Evolutionary conservation across 176 grass and related monocot species (phyloP).

Genomic region (Paspalum notatum): DNA sequence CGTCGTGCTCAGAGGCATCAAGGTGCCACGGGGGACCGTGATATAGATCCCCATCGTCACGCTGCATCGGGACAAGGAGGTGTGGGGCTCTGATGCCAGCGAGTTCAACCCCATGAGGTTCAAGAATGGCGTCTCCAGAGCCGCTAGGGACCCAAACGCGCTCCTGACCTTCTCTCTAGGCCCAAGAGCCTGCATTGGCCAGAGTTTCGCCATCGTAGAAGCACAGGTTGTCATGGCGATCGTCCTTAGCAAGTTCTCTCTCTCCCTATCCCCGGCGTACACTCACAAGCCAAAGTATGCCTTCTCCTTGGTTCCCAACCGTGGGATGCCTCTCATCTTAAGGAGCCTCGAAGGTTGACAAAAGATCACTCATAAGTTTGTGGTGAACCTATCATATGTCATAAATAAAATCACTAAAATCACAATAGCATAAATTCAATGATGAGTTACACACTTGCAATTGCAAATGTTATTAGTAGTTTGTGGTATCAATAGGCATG

Average conservation of each 20-base stretch:
- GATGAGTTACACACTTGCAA: no score
- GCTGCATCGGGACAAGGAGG: background rate
- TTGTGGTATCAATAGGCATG: no score
- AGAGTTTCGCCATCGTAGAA: slow-evolving; percentile 58
- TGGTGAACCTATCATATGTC: background rate
- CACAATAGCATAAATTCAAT: no score
- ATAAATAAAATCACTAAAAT: no score
- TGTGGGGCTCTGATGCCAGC: slow-evolving; percentile 60
- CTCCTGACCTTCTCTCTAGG: slow-evolving; percentile 51
- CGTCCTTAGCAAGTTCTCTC: slow-evolving; percentile 55
- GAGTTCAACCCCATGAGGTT: slow-evolving; percentile 68
- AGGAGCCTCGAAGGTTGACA: background rate
- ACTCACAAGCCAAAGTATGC: slow-evolving; percentile 46
- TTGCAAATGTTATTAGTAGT: no score
- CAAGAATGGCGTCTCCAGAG: slow-evolving; percentile 22
- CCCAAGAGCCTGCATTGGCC: slow-evolving; percentile 51
- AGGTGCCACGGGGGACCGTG: no score
- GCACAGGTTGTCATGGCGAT: slow-evolving; percentile 41
- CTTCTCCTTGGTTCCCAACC: slow-evolving; percentile 38
- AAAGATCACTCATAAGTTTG: background rate
- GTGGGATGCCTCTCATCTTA: slow-evolving; percentile 51
- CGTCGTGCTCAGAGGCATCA: no score
- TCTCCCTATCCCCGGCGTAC: slow-evolving; percentile 52
- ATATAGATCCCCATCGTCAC: no score
- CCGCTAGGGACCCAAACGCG: slow-evolving; percentile 33